Evolutionary conservation across 805 yeast species (phyloP).

Genomic region (Metschnikowia borealis): DNA sequence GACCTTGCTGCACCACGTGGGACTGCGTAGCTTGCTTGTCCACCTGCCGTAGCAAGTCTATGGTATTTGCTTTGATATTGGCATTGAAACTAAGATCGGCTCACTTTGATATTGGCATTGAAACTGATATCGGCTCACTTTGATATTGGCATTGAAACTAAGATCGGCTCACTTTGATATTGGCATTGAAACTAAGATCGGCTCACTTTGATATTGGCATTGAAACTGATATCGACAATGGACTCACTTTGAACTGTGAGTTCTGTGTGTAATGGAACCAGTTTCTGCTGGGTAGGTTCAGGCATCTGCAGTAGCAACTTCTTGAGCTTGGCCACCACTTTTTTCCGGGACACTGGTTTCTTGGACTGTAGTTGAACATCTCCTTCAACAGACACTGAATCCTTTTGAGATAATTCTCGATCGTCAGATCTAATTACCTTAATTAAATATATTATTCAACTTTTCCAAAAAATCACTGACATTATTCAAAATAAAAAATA

Average conservation of each 20-base stretch:
- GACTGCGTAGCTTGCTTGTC: conserved; percentile 23
- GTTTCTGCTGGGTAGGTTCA: not conserved
- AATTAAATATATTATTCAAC: no score
- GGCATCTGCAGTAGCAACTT: conserved; percentile 3
- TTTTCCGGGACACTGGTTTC: not conserved
- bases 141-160: no score
- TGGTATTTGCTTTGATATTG: not conserved
- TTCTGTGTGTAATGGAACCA: not conserved
- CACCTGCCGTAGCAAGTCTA: not conserved
- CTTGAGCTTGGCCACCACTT: not conserved
- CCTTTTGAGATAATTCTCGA: conserved; percentile 24
- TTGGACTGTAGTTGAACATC: not conserved
- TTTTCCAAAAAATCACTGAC: no score
- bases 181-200: no score
- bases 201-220: no score
- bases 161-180: no score
- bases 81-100: no score
- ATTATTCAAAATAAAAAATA: no score
- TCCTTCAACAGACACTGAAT: not conserved
- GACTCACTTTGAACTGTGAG: not conserved
- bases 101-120: no score
- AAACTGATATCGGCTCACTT: no score
- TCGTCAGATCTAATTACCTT: no score
- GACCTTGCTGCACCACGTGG: conserved; percentile 42
- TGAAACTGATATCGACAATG: no score